Evolutionary conservation across 495 filamentous ascomycete species (phyloP), one percentile per base, ranked within the genome.

Genomic region (Aspergillus conjunctus): DNA sequence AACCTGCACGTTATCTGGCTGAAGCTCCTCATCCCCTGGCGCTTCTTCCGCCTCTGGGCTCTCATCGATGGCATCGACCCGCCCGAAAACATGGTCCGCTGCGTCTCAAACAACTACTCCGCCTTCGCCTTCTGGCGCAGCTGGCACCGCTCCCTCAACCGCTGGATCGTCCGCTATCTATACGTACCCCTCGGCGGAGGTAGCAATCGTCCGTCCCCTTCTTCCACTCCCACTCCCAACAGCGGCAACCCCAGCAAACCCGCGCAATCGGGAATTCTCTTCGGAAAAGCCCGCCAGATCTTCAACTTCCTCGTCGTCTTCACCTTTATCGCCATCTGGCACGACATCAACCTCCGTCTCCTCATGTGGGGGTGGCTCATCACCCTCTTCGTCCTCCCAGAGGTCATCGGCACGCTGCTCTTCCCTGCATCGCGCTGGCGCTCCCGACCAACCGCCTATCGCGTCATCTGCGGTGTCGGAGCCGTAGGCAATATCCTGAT

Each of bases 1-100:
- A 97, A 96, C 75, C 87, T 99, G 20, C 90, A 96, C 79, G 86
- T 96, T 73, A 92, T 99, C 73, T 99, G 94, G 94, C 84, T 99
- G 49, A 99, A 99, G 71, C 87, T 99, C 0, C 86, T 99, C 0
- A 83, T 98, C 4, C 95, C 93, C 12, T 99, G 92, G 92, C 90
- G 94, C 8, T 89, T 98, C 75, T 99, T 99, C 85, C 91, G 94
- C 7, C 84, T 99, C 20, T 99, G 94, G 94, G 79, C 90, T 0
- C 82, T 98, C 2, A 68, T 91, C 43, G 94, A 99, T 71, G 88
- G 89, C 62, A 84, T 98, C 66, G 94, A 99, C 70, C 92, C 94
- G 0, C 93, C 94, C 3, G 94, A 99, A 72, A 99, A 99, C 76
- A 94, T 99, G 91, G 83, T 98, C 52, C 91, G 94, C 66, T 99